Percentiles rank a stretch among this genome's conserved stretches.
Evolutionary conservation across 2,329 filamentous ascomycete genomes (phyloP).

Genomic region (Verticillium longisporum): DNA sequence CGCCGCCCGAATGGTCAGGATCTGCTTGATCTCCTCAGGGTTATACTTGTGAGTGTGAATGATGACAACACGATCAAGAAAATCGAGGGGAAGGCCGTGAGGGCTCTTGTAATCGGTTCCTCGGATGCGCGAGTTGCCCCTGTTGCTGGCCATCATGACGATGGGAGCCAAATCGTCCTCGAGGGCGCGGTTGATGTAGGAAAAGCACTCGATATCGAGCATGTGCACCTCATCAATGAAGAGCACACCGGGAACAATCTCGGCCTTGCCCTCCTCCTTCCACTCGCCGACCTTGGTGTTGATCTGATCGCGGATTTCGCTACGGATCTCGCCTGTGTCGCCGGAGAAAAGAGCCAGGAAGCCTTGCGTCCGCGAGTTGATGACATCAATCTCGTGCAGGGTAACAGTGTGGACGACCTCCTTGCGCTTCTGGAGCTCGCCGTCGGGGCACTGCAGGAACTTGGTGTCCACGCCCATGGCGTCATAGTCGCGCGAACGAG

Average conservation of each 20-base stretch:
- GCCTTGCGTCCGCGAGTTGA: constrained; percentile 97
- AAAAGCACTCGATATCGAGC: constrained; percentile 99
- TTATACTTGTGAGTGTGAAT: constrained; percentile 86
- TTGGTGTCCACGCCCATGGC: constrained; percentile 98
- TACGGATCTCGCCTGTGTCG: constrained; percentile 95
- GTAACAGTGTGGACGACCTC: constrained; percentile 96
- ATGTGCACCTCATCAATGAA: constrained; percentile 99
- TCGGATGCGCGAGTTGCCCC: constrained; percentile 83
- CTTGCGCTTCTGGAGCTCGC: constrained; percentile 93
- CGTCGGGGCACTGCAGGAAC: constrained; percentile 95
- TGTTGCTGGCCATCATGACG: constrained; percentile 98
- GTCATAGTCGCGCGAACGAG: constrained; percentile 93
- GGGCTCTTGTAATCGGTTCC: constrained; percentile 91
- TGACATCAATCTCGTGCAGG: constrained; percentile 97
- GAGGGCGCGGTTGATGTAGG: constrained; percentile 93
- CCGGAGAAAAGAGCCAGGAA: constrained; percentile 96
- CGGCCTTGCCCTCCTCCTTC: constrained; percentile 98
- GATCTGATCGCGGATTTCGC: constrained; percentile 96
- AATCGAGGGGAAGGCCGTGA: constrained; percentile 90
- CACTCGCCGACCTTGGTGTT: constrained; percentile 98
- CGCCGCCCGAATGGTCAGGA: constrained; percentile 83
- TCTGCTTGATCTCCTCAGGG: constrained; percentile 82
- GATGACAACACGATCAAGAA: constrained; percentile 92
- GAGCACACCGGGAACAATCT: constrained; percentile 92
- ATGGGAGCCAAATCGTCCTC: constrained; percentile 93